Evolutionary conservation across 1,284 basidiomycete species (phyloP).

Genomic region (Boletus sp.): DNA sequence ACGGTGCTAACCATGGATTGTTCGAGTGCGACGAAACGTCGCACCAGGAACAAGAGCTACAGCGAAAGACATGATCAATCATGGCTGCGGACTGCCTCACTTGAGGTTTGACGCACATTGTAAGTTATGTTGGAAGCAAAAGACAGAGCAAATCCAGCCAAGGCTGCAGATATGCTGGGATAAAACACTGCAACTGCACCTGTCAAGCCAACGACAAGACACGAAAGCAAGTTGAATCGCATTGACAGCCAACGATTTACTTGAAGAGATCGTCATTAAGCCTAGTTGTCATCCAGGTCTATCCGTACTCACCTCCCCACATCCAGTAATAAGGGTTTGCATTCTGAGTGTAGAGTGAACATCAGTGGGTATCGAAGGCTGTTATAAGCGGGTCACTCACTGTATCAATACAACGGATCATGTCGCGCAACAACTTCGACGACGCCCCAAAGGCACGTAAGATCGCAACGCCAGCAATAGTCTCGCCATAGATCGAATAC

Average conservation of each 20-base stretch:
- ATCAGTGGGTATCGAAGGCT: not conserved
- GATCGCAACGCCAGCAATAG: conserved; percentile 83
- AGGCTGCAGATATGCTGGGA: conserved; percentile 68
- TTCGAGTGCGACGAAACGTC: conserved; percentile 80
- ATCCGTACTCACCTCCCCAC: conserved; percentile 62
- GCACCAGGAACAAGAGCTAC: conserved; percentile 53
- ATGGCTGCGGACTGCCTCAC: conserved; percentile 2
- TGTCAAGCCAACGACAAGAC: conserved; percentile 67
- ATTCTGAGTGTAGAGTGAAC: conserved; percentile 45
- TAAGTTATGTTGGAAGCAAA: conserved; percentile 75
- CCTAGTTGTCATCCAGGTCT: not conserved
- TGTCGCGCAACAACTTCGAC: conserved; percentile 81
- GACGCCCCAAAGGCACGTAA: conserved; percentile 86
- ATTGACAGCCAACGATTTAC: conserved; percentile 79
- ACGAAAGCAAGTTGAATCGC: conserved; percentile 80
- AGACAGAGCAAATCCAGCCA: conserved; percentile 81
- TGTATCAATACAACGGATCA: conserved; percentile 82
- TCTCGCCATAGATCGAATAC: conserved; percentile 90
- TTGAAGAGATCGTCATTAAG: conserved; percentile 25
- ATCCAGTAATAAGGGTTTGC: conserved; percentile 76
- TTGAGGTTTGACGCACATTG: conserved; percentile 51
- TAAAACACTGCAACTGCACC: conserved; percentile 66
- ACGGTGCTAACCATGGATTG: conserved; percentile 73
- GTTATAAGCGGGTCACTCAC: conserved; percentile 37
- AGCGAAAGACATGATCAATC: conserved; percentile 28